These are phyloP conservation scores for Pholiota microspora DNA, from an alignment of 768 basidiomycete genomes.

Conservation along the genomic window DNA sequence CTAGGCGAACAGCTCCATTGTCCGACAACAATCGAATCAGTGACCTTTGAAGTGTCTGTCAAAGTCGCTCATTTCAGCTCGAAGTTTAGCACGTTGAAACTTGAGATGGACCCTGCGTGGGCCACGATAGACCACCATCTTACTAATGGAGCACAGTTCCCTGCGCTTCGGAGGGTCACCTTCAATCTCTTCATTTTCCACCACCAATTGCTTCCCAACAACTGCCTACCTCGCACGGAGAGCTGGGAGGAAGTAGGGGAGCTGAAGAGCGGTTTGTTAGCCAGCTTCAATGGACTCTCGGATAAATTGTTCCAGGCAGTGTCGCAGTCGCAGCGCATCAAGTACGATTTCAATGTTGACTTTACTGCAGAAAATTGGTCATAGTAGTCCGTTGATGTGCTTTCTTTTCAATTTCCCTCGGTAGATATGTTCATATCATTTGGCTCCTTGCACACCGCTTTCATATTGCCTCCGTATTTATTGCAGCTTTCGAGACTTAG, in stretches of 20 bases:
- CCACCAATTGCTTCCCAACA: slow-evolving; percentile 3
- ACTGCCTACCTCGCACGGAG: neutral
- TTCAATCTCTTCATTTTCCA: slow-evolving; percentile 1
- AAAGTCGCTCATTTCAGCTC: slow-evolving; percentile 6
- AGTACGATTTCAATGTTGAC: slow-evolving; percentile 3
- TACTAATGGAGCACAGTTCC: slow-evolving; percentile 4
- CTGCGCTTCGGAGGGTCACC: neutral
- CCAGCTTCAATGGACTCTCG: neutral
- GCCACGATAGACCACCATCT: slow-evolving; percentile 8
- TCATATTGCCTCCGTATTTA: no score
- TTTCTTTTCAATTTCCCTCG: no score
- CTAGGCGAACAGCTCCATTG: slow-evolving; percentile 5
- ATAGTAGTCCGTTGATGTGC: neutral
- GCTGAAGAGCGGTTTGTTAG: slow-evolving; percentile 1
- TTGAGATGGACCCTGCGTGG: slow-evolving; percentile 7
- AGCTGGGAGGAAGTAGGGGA: slow-evolving; percentile 6
- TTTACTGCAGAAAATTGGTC: slow-evolving; percentile 3
- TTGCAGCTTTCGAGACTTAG: no score
- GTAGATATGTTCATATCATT: no score
- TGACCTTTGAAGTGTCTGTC: slow-evolving; percentile 2
- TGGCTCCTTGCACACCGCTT: no score
- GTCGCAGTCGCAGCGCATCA: slow-evolving; percentile 6
- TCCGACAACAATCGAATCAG: neutral
- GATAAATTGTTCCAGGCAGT: slow-evolving; percentile 5
- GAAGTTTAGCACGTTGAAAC: slow-evolving; percentile 2